Evolutionary conservation across 108 stramenopile genomes (phyloP).

Genomic region (Nitzschia sp.): DNA sequence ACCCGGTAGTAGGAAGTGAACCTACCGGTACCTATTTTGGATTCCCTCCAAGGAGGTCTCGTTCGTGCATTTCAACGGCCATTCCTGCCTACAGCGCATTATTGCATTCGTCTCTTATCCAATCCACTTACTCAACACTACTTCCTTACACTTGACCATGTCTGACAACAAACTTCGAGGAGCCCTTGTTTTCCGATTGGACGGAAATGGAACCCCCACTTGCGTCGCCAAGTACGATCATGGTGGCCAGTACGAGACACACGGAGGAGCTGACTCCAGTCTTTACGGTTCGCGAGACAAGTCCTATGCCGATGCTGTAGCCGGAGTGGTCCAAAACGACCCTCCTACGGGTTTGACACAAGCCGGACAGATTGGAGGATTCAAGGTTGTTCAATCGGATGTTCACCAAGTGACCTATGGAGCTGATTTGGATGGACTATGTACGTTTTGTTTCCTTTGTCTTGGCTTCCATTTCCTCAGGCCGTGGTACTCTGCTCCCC

Average conservation of each 20-base stretch:
- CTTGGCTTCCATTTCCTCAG: background rate
- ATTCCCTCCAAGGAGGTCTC: too few relatives aligned
- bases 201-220: slow-evolving; percentile 41
- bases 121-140: background rate
- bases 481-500: background rate
- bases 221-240: slow-evolving; percentile 87
- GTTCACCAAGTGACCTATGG: slow-evolving; percentile 87
- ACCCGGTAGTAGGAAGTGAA: too few relatives aligned
- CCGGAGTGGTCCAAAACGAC: slow-evolving; percentile 70
- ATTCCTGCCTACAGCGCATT: background rate
- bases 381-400: slow-evolving; percentile 87
- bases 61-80: too few relatives aligned
- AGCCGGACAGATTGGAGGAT: slow-evolving; percentile 72
- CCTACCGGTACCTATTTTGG: too few relatives aligned
- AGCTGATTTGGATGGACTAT: slow-evolving; percentile 78
- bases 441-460: slow-evolving; percentile 54
- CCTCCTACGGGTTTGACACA: slow-evolving; percentile 66
- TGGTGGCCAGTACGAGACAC: slow-evolving; percentile 69
- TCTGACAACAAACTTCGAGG: slow-evolving; percentile 82
- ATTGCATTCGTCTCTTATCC: background rate
- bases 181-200: slow-evolving; percentile 77
- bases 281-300: slow-evolving; percentile 72
- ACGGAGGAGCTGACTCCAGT: slow-evolving; percentile 50
- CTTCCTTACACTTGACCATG: slow-evolving; percentile 39
- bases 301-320: slow-evolving; percentile 77